Evolutionary conservation across 1,284 basidiomycete species (phyloP).

Genomic region (Phenoliferia sp.): DNA sequence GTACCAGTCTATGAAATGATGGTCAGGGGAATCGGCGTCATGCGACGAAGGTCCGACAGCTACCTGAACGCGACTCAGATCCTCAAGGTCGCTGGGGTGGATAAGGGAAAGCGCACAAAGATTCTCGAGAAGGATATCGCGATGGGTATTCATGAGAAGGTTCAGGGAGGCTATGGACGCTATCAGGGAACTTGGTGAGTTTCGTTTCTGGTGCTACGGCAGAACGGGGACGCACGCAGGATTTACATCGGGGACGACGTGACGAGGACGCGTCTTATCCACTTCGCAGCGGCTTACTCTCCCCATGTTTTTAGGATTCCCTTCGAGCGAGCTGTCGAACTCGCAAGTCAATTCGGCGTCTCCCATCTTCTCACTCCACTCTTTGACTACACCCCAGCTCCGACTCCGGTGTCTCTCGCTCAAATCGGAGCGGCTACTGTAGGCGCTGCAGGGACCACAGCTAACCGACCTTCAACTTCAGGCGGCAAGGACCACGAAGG

Average conservation of each 20-base stretch:
- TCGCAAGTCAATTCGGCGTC: constrained; percentile 85
- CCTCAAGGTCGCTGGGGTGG: constrained; percentile 95
- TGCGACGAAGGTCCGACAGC: constrained; percentile 89
- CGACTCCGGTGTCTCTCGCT: constrained; percentile 11
- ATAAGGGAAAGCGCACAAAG: constrained; percentile 93
- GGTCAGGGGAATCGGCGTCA: constrained; percentile 94
- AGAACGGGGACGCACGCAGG: neutral
- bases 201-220: neutral
- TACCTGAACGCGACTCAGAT: constrained; percentile 96
- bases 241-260: neutral
- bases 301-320: constrained; percentile 67
- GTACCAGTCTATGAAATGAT: constrained; percentile 48
- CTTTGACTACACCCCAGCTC: constrained; percentile 64
- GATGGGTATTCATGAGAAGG: constrained; percentile 94
- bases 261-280: neutral
- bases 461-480: neutral
- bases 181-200: constrained; percentile 96
- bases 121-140: constrained; percentile 94
- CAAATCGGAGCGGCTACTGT: neutral
- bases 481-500: neutral
- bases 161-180: constrained; percentile 98
- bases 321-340: constrained; percentile 78
- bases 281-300: neutral
- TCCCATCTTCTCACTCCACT: constrained; percentile 75
- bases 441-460: neutral